Conservation (phyloP, 805 yeast genomes). For the Blastobotrys parvus region DNA sequence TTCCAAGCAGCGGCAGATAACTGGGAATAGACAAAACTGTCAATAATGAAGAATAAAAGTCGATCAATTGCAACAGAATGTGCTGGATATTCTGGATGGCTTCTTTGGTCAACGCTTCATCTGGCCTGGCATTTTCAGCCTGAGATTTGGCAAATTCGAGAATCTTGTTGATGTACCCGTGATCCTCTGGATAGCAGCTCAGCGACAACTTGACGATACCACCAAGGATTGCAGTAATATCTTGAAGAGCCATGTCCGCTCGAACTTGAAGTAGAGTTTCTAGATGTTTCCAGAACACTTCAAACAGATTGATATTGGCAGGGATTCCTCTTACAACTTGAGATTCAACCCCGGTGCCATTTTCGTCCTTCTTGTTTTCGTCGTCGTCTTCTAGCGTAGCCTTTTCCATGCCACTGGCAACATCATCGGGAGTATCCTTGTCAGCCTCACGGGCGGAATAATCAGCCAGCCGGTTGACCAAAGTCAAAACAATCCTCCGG, state of each 20-base stretch:
- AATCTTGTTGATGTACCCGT: conserved; percentile 51
- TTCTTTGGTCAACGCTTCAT: conserved; percentile 20
- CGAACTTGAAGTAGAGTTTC: conserved; percentile 42
- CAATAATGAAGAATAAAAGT: conserved; percentile 22
- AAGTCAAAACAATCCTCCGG: conserved; percentile 54
- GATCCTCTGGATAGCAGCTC: conserved; percentile 55
- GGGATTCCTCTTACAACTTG: conserved; percentile 6
- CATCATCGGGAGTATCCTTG: conserved; percentile 1
- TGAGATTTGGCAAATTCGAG: conserved; percentile 41
- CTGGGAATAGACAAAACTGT: conserved; percentile 34
- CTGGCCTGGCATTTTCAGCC: conserved; percentile 20
- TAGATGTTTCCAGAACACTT: conserved; percentile 59
- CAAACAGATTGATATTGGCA: conserved; percentile 39
- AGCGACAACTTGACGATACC: conserved; percentile 59
- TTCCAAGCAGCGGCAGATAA: conserved; percentile 46
- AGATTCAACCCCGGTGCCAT: conserved; percentile 3
- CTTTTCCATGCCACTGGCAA: neutral
- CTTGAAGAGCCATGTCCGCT: conserved; percentile 60
- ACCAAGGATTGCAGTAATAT: conserved; percentile 54
- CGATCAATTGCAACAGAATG: conserved; percentile 29
- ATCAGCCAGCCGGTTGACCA: conserved; percentile 50
- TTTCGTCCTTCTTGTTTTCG: conserved; percentile 3
- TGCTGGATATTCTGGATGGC: conserved; percentile 23
- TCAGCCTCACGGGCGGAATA: conserved; percentile 18
- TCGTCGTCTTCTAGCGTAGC: neutral